Base-by-base conservation (phyloP, 2,329 filamentous ascomycete species). In the Neopestalotiopsis rosae region DNA sequence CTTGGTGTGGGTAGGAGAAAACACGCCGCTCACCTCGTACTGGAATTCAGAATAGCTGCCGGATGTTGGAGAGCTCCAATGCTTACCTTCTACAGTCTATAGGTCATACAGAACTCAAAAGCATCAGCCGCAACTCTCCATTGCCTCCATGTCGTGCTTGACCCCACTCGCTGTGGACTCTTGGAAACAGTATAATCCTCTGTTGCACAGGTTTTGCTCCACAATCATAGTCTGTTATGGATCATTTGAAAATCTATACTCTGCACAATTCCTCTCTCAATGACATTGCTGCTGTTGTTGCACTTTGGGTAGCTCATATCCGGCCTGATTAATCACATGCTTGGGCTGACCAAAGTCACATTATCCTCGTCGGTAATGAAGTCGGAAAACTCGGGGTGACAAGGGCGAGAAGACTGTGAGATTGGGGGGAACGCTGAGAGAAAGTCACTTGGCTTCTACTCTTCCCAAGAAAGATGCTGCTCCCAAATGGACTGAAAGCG, bases 151-250 rank as follows among this genome's bases (percentile, higher is more conserved):
- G 14, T 59, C 30, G 24, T 59, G 24, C 24, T 59, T 9, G 24
- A 59, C 57, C 45, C 57, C 57, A 59, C 57, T 17, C 20, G 14
- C 12, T 59, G 57, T 59, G 57, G 57, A 59, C 57, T 59, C 57
- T 34, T 59, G 57, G 57, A 34, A 59, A 59, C 30, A 59, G 57
- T 59, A 59, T 59, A 59, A 59, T 59, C 57, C 24, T 59, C 57
- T 59, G 57, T 34, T 59, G 24, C 57, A 30, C 24, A 30, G 57
- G 24, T 14, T 59, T 34, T 59, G 14, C 57, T 59, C 57, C 57
- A 59, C 57, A 14, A 24, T n/a, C 20, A 59, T 30, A 52, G 45
- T n/a, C 45, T n/a, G 45, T 6, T 52, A 52, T 52, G 45, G 45
- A 52, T 52, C 45, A 52, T 52, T 52, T 52, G 45, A 20, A 20